Conservation (phyloP, 495 filamentous ascomycete genomes). For the Penicillium dipodomyicola region DNA sequence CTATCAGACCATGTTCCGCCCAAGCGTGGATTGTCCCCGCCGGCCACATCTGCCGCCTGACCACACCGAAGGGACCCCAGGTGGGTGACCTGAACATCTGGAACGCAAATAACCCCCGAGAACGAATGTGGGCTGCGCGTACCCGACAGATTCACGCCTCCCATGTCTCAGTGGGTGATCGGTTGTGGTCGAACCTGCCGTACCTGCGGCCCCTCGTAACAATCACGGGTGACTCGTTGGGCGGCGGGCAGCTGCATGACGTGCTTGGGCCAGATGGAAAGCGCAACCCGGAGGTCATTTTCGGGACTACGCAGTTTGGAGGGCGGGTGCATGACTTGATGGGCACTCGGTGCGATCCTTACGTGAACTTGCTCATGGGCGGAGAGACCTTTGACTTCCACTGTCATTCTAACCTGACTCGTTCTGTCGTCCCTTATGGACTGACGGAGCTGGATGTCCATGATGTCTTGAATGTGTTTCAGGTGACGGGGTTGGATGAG, state of each 20-base stretch:
- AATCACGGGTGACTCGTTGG: conserved; percentile 67
- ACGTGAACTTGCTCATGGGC: conserved; percentile 69
- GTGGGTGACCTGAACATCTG: conserved; percentile 83
- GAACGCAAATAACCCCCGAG: conserved; percentile 70
- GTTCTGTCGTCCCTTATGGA: conserved; percentile 65
- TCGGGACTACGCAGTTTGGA: conserved; percentile 46
- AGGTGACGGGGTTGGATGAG: conserved; percentile 70
- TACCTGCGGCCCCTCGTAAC: conserved; percentile 73
- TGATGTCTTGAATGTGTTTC: conserved; percentile 80
- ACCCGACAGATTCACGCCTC: conserved; percentile 75
- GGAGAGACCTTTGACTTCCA: conserved; percentile 71
- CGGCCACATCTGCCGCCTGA: conserved; percentile 65
- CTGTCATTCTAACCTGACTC: conserved; percentile 77
- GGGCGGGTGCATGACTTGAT: conserved; percentile 69
- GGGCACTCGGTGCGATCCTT: conserved; percentile 75
- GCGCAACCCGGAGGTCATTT: conserved; percentile 34
- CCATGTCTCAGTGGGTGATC: conserved; percentile 66
- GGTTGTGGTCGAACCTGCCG: conserved; percentile 73
- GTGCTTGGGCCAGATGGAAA: conserved; percentile 39
- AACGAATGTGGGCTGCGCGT: conserved; percentile 75
- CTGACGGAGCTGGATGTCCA: conserved; percentile 72
- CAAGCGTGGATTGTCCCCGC: conserved; percentile 61
- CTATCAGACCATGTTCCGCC: conserved; percentile 52
- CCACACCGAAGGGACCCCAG: conserved; percentile 71
- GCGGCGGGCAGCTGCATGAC: conserved; percentile 52